Evolutionary conservation across 352 stramenopile species (phyloP), one percentile per base, ranked within the genome.

Genomic region (Plasmopara muralis): DNA sequence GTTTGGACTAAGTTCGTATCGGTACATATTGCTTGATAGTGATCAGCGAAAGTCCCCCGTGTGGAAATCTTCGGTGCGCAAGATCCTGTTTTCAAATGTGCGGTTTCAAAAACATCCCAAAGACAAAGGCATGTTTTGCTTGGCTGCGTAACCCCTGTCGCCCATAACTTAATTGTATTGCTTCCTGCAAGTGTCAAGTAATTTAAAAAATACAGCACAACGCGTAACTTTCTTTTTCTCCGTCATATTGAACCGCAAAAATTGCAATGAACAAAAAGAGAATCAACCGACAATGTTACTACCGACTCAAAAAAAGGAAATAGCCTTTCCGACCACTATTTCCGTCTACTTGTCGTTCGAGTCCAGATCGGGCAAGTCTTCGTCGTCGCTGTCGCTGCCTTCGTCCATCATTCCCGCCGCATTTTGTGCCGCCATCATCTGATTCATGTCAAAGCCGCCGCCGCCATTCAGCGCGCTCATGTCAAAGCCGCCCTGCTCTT

Each of bases 361-460:
- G 68, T 95, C 83, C 12, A 93, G 68, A 55, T 95, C 85, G 14
- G 84, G 82, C 60, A 95, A 67, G 45, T 90, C 81, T 47, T 93
- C 83, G 56, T 91, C 83, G 51, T 94, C 82, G 57, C 74, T 86
- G 67, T 85, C 75, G 30, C 67, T 72, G 46, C 64, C 72, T 14
- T 70, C 60, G 51, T 55, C 72, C 74, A 90, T 88, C 68, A 94
- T 82, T 31, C 70, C 70, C 35, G 74, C 65, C 28, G 73, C 78
- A 51, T 89, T 87, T 68, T 92, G 79, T 53, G 84, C 81, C 34
- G 86, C 86, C 77, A 96, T 95, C 73, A 98, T 89, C 58, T 95
- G 84, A 64, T 93, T 95, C 61, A 95, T 97, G 71, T 98, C 94
- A 62, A 98, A 98, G 60, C 91, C 92, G 40, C 77, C 85, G 43